Conservation (phyloP, 2,329 filamentous ascomycete genomes). For the Colletotrichum camelliae region DNA sequence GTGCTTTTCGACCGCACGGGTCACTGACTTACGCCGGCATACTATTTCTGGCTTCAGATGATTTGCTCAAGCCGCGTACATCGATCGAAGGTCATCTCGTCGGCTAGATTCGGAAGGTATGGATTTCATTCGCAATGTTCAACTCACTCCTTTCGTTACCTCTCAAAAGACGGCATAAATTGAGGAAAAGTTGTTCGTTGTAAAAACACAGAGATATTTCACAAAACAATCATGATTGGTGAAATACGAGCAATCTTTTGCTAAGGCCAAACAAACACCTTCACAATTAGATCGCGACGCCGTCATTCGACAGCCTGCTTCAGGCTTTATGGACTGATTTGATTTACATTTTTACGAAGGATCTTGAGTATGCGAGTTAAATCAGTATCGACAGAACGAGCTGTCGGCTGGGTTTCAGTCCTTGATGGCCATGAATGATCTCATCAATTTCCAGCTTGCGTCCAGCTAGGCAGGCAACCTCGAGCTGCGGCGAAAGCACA, state of each 20-base stretch:
- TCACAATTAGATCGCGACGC: too few species aligned
- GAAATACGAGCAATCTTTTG: background rate
- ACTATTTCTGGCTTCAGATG: background rate
- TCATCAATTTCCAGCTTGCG: background rate
- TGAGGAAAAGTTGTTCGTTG: background rate
- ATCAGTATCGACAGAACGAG: background rate
- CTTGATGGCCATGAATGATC: background rate
- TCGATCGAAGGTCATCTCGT: background rate
- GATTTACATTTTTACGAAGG: background rate
- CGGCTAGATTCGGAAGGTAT: fast-evolving
- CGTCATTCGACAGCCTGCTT: background rate
- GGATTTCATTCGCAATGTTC: fast-evolving
- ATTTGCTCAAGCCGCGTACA: background rate
- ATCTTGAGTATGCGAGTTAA: background rate
- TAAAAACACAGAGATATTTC: background rate
- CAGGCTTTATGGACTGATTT: background rate
- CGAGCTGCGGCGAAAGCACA: background rate
- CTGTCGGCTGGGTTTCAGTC: background rate
- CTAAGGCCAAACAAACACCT: too few species aligned
- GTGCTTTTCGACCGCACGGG: background rate
- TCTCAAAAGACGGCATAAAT: background rate
- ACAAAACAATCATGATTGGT: background rate
- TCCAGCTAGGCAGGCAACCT: background rate
- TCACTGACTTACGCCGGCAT: background rate
- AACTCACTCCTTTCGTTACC: background rate